Base-by-base conservation (phyloP, 345 rosid genomes). In the Moricandia moricandioides region DNA sequence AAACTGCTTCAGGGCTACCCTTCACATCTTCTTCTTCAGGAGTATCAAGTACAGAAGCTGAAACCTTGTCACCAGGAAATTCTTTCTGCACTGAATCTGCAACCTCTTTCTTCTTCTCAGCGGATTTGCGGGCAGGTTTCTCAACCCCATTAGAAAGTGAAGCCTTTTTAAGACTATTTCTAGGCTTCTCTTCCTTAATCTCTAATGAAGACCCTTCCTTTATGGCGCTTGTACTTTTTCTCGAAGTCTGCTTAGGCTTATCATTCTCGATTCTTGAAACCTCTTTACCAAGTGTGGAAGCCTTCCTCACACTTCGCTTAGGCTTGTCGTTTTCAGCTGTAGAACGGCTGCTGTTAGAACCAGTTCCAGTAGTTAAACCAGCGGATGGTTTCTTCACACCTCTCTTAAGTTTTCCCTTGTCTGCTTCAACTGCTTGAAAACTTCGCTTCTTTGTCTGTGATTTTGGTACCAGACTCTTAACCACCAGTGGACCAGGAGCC, bases 291-390 rank as follows among this genome's bases (percentile, higher is more conserved):
- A 65, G 82, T 73, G 79, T 57, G 55, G 88, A 78, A 74, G 70
- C 45, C 74, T 86, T 91, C 78, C 85, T 84, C 62, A 72, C 73
- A 74, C 71, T 82, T 49, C 79, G 82, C 71, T 88, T 90, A 34
- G 74, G 74, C 75, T 86, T 90, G 29, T 77, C 84, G 47, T 71
- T 60, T 55, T 81, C 87, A 2, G 49, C 72, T 65, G 71, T 68
- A 37, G 81, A 59, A 67, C 58, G 84, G 82, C 58, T 74, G 54
- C 31, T 43, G 51, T 16, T 64, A 45, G 85, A 73, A 29, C 67
- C 66, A 74, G 72, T 84, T 40, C 78, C 88, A 83, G 77, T 64
- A 37, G 40, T 83, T 71, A 74, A 17, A 61, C 40, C 34, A 75
- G 70, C 76, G 16, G 93, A 65, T 51, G 56, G 72, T 70, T 89